Evolutionary conservation across 257 asterid species (phyloP).

Genomic region (Rauvolfia tetraphylla): DNA sequence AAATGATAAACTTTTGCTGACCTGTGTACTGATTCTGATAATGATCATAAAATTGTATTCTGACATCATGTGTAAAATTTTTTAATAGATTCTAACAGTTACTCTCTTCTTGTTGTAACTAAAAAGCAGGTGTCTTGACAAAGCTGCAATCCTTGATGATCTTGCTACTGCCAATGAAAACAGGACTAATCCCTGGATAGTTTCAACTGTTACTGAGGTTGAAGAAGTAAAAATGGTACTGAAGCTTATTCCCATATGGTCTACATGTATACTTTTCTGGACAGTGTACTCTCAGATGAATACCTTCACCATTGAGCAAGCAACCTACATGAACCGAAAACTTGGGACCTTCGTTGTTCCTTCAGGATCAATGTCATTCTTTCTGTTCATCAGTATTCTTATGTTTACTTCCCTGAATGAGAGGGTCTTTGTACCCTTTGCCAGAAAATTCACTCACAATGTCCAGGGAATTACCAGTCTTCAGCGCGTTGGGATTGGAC

Average conservation of each 20-base stretch:
- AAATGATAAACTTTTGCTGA: constrained; percentile 2
- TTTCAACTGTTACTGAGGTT: constrained; percentile 60
- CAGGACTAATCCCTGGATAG: constrained; percentile 15
- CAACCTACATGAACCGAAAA: constrained; percentile 61
- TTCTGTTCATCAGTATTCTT: constrained; percentile 70
- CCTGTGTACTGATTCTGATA: background rate
- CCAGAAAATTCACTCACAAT: constrained; percentile 50
- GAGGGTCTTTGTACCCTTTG: constrained; percentile 51
- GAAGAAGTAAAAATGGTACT: constrained; percentile 85
- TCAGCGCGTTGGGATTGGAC: constrained; percentile 74
- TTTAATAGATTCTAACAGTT: background rate
- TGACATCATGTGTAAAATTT: background rate
- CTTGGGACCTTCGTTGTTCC: constrained; percentile 58
- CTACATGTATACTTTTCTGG: constrained; percentile 83
- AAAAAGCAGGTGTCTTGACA: constrained; percentile 61
- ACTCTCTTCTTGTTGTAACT: background rate
- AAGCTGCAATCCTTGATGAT: constrained; percentile 58
- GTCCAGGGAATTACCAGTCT: constrained; percentile 64
- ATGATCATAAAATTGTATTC: background rate
- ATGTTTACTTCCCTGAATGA: constrained; percentile 72
- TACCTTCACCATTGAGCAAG: constrained; percentile 88
- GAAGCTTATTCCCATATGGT: constrained; percentile 84
- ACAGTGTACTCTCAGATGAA: constrained; percentile 89
- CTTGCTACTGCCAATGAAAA: constrained; percentile 10
- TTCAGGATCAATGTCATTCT: constrained; percentile 69